Base-by-base conservation (phyloP, 2,329 filamentous ascomycete species). In the Fusarium buharicum region DNA sequence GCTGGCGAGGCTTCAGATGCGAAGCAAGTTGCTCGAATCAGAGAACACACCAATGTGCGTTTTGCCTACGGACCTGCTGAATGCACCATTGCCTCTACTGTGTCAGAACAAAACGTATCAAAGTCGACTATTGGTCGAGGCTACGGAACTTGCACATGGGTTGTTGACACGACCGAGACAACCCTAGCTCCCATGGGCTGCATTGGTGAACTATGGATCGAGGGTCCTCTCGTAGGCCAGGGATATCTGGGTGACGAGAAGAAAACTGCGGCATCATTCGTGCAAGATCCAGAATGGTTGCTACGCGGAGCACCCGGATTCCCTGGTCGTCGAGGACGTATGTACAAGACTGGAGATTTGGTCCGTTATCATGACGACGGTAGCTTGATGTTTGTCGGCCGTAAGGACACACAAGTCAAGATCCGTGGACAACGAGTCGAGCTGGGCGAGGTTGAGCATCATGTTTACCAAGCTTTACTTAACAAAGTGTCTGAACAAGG, bases 341-440 rank as follows among this genome's bases (percentile, higher is more conserved):
- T 66, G 9, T 66, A 63, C 17, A 48, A 55, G 37, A 63, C 59
- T 0, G 55, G 59, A 1, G 59, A 63, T 27, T 36, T 66, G 12
- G 59, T 53, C 1, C 24, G 56, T 7, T 73, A 75, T 17, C 14
- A 17, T 11, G 14, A 16, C 16, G 33, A 36, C 6, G 33, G 33
- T 4, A 36, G 16, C 33, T 16, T 36, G 14, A 17, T 17, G 16
- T 36, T 36, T 10, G 14, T 36, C 14, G 33, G 33, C 6, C 33
- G 33, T 14, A 36, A 81, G 59, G 83, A 86, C 63, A 76, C 75
- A 0, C 83, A 86, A 67, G 77, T 85, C 40, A 86, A 86, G 66
- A 70, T 86, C 10, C 77, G 78, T 20, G 86, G 86, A n/a, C 33
- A 36, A 17, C 14, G 33, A 8, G 33, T 36, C 16, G 33, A 36